Evolutionary conservation across 306 rosid species (phyloP), one percentile per base, ranked within the genome.

Genomic region (Quercus bicolor): DNA sequence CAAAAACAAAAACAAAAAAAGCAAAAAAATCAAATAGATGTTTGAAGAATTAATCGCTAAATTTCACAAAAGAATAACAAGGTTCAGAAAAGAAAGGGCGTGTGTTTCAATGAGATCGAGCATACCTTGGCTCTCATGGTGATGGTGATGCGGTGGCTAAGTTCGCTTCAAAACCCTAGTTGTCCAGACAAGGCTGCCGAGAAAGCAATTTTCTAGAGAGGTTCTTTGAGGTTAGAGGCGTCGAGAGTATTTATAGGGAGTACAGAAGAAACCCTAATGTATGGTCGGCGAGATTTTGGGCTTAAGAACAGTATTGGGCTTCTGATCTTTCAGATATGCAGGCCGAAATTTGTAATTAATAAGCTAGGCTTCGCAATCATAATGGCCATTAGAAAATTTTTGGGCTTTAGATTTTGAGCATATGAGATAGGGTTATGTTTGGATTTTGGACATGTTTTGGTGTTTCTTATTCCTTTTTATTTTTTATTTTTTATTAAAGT

Each of bases 41-140:
- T 48, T 48, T 48, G 53, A 13, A 48, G 16, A 28, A 70, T 5
- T 0, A 4, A 65, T 6, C 2, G 1, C 20, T 1, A 37, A 13
- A 18, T 24, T 4, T 34, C 16, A 13, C 13, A 0, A 29, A 33
- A 10, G 23, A n/a, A 70, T 7, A 48, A 0, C 15, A 31, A 43
- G 29, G 33, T 43, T 24, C 1, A 4, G 43, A 10, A 31, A 19
- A 21, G 3, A 37, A 48, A 48, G 16, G 0, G 53, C 16, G 5
- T 0, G 11, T 6, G 29, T 0, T 21, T 19, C 3, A 48, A 29
- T 26, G 53, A 12, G 0, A 5, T 1, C 69, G 19, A 19, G 15
- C 14, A 21, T 76, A 85, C 89, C 89, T 82, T 85, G 23, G 89
- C 89, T 57, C 89, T 82, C 89, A 85, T 82, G 84, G 80, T 31